Evolutionary conservation across 208 protist species (phyloP), one percentile per base, ranked within the genome.

Genomic region (Porcisia deanei): DNA sequence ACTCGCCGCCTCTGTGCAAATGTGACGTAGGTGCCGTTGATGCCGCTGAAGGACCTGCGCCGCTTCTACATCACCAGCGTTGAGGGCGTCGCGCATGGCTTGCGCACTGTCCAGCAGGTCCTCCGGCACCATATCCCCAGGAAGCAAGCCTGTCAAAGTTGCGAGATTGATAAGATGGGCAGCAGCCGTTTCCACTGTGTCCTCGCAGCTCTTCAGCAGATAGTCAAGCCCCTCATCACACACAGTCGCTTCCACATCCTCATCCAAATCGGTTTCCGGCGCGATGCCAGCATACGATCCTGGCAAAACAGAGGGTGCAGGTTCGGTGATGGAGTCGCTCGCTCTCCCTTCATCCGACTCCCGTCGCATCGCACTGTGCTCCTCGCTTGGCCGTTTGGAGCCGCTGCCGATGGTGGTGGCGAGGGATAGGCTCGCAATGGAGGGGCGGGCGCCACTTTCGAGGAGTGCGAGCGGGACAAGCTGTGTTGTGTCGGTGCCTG

Each of bases 121-220:
- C 58, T 45, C 64, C 37, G 77, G 63, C 72, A 73, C 73, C 72
- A 82, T 75, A 34, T 57, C n/a, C 25, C 53, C 37, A 12, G 78
- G 12, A 7, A 87, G 64, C 45, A 87, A 60, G 2, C 83, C 83
- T 5, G 76, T 76, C 3, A 73, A 71, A 14, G 64, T 70, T 25
- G 79, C 83, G n/a, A 87, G 79, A 16, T 75, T 63, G 25, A 84
- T 64, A 20, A 87, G 54, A 73, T 72, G 77, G 25, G 64, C 64
- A 30, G 68, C 55, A 7, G 79, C 55, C n/a, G 66, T 47, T 67
- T 80, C 71, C 53, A 43, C 67, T 3, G 75, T 77, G 58, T 84
- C 80, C 80, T 75, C 71, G 41, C 59, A 53, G 25, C 75, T 52
- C 18, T 22, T 52, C 55, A 80, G 60, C 25, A 76, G 45, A 8